Evolutionary conservation across 2,329 filamentous ascomycete species (phyloP), one percentile per base, ranked within the genome.

Genomic region (Botrytis deweyae): DNA sequence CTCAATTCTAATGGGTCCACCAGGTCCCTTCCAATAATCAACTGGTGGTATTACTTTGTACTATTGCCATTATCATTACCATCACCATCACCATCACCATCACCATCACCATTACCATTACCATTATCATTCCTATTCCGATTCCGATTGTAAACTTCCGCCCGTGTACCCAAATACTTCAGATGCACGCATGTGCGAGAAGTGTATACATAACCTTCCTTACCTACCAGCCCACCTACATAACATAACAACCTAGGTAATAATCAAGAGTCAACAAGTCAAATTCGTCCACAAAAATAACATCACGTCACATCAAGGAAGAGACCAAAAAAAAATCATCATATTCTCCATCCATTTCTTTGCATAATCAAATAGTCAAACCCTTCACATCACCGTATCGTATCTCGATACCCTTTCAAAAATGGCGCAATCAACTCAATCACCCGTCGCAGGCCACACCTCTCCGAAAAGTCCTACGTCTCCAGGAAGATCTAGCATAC

Each of bases 391-490:
- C 20, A 25, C 22, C 49, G 22, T 29, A 33, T 33, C 49, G 29
- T 49, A 42, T 10, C 49, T 42, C 49, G 6, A 58, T 33, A 33
- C 55, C n/a, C 4, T 69, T 69, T 44, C 38, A 40, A 72, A 52
- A 29, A 72, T 72, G 71, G 71, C 71, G 10, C 63, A 72, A 52
- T 20, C 71, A 62, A 42, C 40, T 40, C 52, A 61, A 49, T 61
- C 71, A 14, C 29, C 71, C 22, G 42, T 42, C 22, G n/a, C 71
- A 25, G 63, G 63, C 33, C 71, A 67, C 22, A 69, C 64, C 16
- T 62, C 71, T 38, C 71, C 71, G 36, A 29, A 44, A 29, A 61
- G n/a, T 69, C 71, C 71, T 58, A 69, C 71, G 4, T 72, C 71
- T 49, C 63, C 71, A 49, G 59, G 40, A 25, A 46, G 71, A 44